These are phyloP conservation scores for Leishmania aethiopica DNA, from an alignment of 208 protist species.

Conservation along the genomic window DNA sequence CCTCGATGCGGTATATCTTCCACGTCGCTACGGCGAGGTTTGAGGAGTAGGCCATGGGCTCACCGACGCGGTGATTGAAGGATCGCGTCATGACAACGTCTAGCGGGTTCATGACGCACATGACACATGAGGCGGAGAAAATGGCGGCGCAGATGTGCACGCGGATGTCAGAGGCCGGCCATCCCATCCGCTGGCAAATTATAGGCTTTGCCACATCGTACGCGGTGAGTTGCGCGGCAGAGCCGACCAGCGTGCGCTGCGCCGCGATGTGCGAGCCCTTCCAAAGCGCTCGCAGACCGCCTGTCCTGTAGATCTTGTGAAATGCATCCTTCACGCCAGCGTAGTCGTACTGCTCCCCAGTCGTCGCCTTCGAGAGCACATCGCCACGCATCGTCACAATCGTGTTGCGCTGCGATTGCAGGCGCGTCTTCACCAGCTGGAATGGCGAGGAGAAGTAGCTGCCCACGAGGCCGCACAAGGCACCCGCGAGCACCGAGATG, in stretches of 20 bases:
- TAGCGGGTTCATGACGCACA: conserved; percentile 56
- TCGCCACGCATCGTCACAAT: conserved; percentile 24
- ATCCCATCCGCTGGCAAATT: conserved; percentile 16
- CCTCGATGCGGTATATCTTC: conserved; percentile 62
- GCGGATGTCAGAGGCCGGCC: conserved; percentile 34
- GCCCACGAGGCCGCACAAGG: conserved; percentile 51
- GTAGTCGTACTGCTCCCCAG: conserved; percentile 63
- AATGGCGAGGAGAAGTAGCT: conserved; percentile 58
- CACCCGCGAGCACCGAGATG: conserved; percentile 19
- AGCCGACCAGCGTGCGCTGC: conserved; percentile 53
- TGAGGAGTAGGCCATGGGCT: conserved; percentile 28
- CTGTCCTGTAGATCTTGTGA: conserved; percentile 34
- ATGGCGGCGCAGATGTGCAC: conserved; percentile 53
- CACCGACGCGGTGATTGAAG: conserved; percentile 43
- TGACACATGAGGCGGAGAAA: conserved; percentile 33
- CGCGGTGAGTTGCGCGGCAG: conserved; percentile 45
- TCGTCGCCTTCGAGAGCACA: conserved; percentile 26
- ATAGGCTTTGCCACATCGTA: conserved; percentile 56
- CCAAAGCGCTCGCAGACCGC: conserved; percentile 55
- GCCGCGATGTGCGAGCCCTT: conserved; percentile 40
- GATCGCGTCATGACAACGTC: conserved; percentile 73
- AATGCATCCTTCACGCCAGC: conserved; percentile 44
- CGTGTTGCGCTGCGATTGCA: conserved; percentile 60
- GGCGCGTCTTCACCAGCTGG: conserved; percentile 68
- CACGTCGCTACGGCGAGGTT: conserved; percentile 37